Evolutionary conservation across 2,329 filamentous ascomycete species (phyloP).

Genomic region (Cadophora malorum): DNA sequence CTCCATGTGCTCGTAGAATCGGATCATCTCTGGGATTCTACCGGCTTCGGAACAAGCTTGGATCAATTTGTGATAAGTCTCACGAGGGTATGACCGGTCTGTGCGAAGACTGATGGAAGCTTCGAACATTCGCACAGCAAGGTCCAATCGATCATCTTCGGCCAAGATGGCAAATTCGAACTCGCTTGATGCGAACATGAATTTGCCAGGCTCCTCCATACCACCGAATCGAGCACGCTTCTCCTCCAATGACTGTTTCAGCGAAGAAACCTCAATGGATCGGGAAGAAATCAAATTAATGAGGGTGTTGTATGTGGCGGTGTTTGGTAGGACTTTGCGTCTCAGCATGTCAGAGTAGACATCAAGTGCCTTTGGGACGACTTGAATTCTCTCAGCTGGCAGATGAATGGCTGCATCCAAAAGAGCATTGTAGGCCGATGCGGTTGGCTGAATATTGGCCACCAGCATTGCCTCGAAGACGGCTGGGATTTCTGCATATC

Average conservation of each 20-base stretch:
- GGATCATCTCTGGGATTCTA: slow-evolving; percentile 85
- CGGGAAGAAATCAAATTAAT: slow-evolving; percentile 82
- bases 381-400: slow-evolving; percentile 78
- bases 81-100: slow-evolving; percentile 72
- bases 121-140: slow-evolving; percentile 86
- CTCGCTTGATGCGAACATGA: slow-evolving; percentile 88
- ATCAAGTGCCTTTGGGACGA: slow-evolving; percentile 89
- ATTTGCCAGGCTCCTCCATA: slow-evolving; percentile 82
- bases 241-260: slow-evolving; percentile 77
- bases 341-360: slow-evolving; percentile 97
- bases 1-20: slow-evolving; percentile 92
- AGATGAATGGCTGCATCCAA: slow-evolving; percentile 84
- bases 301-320: slow-evolving; percentile 85
- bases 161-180: slow-evolving; percentile 84
- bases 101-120: slow-evolving; percentile 67
- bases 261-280: slow-evolving; percentile 76
- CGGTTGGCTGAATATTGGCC: slow-evolving; percentile 79
- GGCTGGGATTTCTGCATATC: slow-evolving; percentile 86
- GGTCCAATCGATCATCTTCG: slow-evolving; percentile 85
- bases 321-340: slow-evolving; percentile 80
- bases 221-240: slow-evolving; percentile 85
- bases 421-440: slow-evolving; percentile 90
- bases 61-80: slow-evolving; percentile 86
- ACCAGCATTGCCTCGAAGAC: slow-evolving; percentile 91
- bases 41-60: slow-evolving; percentile 85